Evolutionary conservation across 2,329 filamentous ascomycete genomes (phyloP), one percentile per base, ranked within the genome.

Genomic region (Fusarium neocosmosporiellum): DNA sequence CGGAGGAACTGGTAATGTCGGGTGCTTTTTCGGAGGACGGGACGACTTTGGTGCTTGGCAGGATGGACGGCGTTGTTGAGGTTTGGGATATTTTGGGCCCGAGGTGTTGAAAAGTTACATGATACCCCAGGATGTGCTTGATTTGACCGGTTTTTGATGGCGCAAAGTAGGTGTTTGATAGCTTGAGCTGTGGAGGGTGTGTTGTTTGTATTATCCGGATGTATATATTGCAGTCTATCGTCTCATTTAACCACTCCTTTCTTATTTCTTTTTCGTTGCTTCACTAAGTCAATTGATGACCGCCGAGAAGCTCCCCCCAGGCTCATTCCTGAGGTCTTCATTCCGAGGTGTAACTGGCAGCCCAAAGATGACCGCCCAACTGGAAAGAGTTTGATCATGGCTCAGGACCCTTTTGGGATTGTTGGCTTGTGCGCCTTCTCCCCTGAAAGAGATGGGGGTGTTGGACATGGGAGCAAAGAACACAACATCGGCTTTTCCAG

Each of bases 11-110:
- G 46, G 76, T 84, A 9, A 84, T 82, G 11, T 72, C 82, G 9
- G 83, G 75, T 0, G 80, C 78, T 8, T 85, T 85, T 61, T 78
- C 79, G 6, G 67, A 72, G 16, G 76, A 83, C n/a, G 77, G 74
- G 0, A 75, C 60, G 9, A 68, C 67, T 10, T 24, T 85, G 65
- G 72, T 83, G 0, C 57, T 85, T 2, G 83, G 83, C 0, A 78
- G 76, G 9, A 81, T 82, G 71, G 78, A 80, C 10, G 82, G 82
- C 1, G 69, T 71, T 43, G 75, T 83, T 5, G 80, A 83, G 50
- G 72, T 81, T 34, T 82, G 80, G 78, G 77, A 82, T 69, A 59
- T 81, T 20, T 66, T 72, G 10, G 71, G 75, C 7, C 68, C 54
- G 46, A 72, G 59, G 59, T 4, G 50, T 36, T 75, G 61, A 75